phyloP scores from a whole-genome alignment of 2,329 filamentous ascomycete genomes.

The Aspergillus chevalieri region DNA sequence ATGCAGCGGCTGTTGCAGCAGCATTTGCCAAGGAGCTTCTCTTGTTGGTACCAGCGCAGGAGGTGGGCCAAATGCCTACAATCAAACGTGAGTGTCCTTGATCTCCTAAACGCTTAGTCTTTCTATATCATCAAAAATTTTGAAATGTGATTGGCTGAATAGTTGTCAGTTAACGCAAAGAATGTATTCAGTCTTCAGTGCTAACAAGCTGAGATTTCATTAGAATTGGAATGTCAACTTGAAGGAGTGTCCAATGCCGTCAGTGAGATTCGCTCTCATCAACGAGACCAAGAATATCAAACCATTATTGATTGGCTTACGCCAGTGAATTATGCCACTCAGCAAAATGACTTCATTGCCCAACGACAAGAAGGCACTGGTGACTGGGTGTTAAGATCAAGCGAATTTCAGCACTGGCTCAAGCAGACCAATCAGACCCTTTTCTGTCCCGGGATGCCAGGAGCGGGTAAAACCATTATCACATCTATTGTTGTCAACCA shows the following conservation, averaged over 20 bases:
- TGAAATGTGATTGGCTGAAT: too few species aligned
- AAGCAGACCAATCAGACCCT: conserved; percentile 22
- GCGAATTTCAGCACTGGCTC: background rate
- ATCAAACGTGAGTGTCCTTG: background rate
- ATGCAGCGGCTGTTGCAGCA: background rate
- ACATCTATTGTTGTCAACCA: conserved; percentile 40
- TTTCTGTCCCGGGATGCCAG: conserved; percentile 45
- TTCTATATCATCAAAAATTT: background rate
- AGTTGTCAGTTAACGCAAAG: too few species aligned
- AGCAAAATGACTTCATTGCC: background rate
- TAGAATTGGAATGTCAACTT: background rate
- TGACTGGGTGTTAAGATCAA: background rate
- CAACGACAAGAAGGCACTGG: background rate
- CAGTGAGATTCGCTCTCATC: too few species aligned
- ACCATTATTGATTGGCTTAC: background rate
- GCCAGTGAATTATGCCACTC: background rate
- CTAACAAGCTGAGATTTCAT: too few species aligned
- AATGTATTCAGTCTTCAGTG: too few species aligned
- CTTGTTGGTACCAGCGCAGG: background rate
- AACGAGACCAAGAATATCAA: background rate
- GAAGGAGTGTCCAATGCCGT: background rate
- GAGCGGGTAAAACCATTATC: conserved; percentile 47
- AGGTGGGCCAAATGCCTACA: background rate
- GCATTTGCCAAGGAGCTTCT: conserved; percentile 1
- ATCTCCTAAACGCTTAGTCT: background rate